Evolutionary conservation across 306 rosid genomes (phyloP).

Genomic region (Malus sieversii): DNA sequence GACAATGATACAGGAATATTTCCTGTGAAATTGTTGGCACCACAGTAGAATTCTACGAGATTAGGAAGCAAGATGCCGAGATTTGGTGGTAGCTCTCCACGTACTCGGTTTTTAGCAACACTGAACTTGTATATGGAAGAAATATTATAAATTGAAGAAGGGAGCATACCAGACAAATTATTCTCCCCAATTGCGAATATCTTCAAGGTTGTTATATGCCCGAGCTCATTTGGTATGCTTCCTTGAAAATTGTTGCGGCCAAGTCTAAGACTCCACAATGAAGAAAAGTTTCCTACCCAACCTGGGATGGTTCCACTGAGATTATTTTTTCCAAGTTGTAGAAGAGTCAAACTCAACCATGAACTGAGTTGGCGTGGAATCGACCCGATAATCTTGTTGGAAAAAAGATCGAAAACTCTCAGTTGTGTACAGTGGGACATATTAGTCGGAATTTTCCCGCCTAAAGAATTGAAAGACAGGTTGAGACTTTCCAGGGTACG

Average conservation of each 20-base stretch:
- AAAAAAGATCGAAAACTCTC: rapidly evolving
- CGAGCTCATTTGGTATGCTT: not conserved
- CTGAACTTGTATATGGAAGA: rapidly evolving
- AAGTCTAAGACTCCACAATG: rapidly evolving
- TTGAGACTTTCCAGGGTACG: no score
- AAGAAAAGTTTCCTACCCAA: not conserved
- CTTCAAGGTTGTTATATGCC: not conserved
- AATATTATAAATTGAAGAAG: not conserved
- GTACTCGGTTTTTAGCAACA: rapidly evolving
- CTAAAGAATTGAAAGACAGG: no score
- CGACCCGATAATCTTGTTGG: no score
- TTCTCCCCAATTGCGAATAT: rapidly evolving
- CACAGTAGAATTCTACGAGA: no score
- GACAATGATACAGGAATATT: not conserved
- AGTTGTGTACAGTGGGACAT: no score
- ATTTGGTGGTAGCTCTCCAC: not conserved
- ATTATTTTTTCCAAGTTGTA: not conserved
- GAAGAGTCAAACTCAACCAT: not conserved
- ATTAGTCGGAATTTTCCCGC: no score
- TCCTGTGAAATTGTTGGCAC: not conserved
- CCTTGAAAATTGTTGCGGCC: rapidly evolving
- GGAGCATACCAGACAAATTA: not conserved
- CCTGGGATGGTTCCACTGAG: not conserved
- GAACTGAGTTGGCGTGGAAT: not conserved
- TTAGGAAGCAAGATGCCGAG: not conserved